These are phyloP conservation scores for Candolleomyces efflorescens DNA, from an alignment of 768 basidiomycete species.

Conservation along the genomic window DNA sequence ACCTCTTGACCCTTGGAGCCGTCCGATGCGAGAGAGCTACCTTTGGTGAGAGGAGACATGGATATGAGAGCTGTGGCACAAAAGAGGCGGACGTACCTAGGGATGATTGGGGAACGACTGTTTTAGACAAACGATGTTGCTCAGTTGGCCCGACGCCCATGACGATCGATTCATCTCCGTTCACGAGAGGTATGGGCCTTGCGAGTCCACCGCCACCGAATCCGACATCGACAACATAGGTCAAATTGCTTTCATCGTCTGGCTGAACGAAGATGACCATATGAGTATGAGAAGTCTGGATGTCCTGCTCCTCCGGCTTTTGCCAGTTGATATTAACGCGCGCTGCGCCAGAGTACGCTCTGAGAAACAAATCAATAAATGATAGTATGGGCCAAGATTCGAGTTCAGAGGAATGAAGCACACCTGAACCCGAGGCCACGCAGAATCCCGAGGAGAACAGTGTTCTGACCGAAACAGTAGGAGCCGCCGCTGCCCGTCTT, in stretches of 20 bases:
- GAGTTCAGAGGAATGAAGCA: background rate
- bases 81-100: background rate
- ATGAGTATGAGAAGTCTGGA: constrained; percentile 17
- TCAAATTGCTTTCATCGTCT: constrained; percentile 17
- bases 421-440: constrained; percentile 26
- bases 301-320: background rate
- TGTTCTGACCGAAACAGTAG: constrained; percentile 27
- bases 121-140: background rate
- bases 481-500: constrained; percentile 17
- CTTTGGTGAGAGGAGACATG: background rate
- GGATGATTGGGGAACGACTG: background rate
- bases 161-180: background rate
- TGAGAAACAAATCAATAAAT: constrained; percentile 4
- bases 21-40: background rate
- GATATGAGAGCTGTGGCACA: background rate
- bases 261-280: constrained; percentile 30
- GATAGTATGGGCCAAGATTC: no score
- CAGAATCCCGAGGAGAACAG: constrained; percentile 22
- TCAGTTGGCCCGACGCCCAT: background rate
- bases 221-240: constrained; percentile 28
- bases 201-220: constrained; percentile 14
- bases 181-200: constrained; percentile 1
- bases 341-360: constrained; percentile 23
- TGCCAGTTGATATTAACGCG: constrained; percentile 19
- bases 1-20: constrained; percentile 7